Percentiles rank a stretch among this genome's conserved stretches.
Evolutionary conservation across 805 yeast species (phyloP).

Genomic region (Clavispora santaluciae): DNA sequence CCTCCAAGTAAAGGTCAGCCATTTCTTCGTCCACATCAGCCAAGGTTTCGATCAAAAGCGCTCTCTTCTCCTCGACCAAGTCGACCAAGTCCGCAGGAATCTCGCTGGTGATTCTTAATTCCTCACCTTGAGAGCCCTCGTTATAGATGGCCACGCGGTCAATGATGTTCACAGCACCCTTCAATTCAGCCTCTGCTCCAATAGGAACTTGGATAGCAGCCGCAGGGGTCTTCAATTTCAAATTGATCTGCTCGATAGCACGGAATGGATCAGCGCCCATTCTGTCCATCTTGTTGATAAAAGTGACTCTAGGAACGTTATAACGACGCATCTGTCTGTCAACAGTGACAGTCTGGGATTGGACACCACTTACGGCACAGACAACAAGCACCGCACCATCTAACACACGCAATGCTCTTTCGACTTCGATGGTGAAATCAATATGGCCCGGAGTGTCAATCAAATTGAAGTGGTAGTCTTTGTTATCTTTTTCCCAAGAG

Average conservation of each 20-base stretch:
- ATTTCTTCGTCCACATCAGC: constrained; percentile 98
- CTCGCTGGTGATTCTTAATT: constrained; percentile 49
- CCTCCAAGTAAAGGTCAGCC: constrained; percentile 89
- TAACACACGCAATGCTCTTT: constrained; percentile 93
- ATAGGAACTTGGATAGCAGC: constrained; percentile 98
- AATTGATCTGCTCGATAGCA: constrained; percentile 86
- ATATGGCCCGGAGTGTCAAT: constrained; percentile 99
- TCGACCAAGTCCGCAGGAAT: constrained; percentile 79
- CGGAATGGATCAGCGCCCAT: constrained; percentile 98
- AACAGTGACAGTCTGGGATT: constrained; percentile 96
- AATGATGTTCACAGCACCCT: constrained; percentile 89
- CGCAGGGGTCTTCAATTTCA: constrained; percentile 85
- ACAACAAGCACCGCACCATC: constrained; percentile 98
- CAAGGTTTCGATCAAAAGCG: constrained; percentile 79
- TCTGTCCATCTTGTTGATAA: constrained; percentile 97
- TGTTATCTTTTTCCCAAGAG: constrained; percentile 78
- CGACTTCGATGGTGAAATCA: constrained; percentile 98
- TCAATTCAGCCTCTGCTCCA: constrained; percentile 80
- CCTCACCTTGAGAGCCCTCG: constrained; percentile 89
- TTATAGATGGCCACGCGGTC: constrained; percentile 83
- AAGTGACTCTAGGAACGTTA: constrained; percentile 93
- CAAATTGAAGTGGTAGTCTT: constrained; percentile 80
- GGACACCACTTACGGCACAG: constrained; percentile 98
- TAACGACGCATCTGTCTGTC: constrained; percentile 99
- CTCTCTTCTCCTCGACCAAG: constrained; percentile 86